phyloP scores from a whole-genome alignment of 2,329 filamentous ascomycete species.

The Alternaria viburni region DNA sequence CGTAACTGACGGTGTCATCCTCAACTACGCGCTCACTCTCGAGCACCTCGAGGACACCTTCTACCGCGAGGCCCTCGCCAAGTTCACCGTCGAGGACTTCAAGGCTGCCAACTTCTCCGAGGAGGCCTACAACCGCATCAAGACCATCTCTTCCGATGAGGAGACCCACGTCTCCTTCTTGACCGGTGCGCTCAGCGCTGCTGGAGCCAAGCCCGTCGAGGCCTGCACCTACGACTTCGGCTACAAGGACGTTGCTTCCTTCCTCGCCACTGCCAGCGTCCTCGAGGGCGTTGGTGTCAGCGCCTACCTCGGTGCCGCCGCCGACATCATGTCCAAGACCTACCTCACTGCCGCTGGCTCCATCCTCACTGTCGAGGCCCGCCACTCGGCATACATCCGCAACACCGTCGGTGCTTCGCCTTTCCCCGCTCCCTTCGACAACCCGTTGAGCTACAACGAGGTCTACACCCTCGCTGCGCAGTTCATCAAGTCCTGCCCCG shows the following conservation, averaged over 20 bases:
- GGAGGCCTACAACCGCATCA: conserved; percentile 64
- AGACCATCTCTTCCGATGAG: conserved; percentile 65
- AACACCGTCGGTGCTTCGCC: conserved; percentile 56
- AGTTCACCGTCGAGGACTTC: conserved; percentile 54
- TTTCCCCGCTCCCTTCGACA: conserved; percentile 66
- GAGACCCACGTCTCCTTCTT: conserved; percentile 65
- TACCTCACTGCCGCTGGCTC: conserved; percentile 68
- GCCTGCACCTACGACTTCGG: conserved; percentile 65
- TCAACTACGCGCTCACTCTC: conserved; percentile 54
- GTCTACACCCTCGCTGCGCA: conserved; percentile 69
- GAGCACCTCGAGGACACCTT: conserved; percentile 65
- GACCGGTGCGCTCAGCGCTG: conserved; percentile 50
- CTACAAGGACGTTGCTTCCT: conserved; percentile 55
- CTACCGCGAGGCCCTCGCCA: conserved; percentile 65
- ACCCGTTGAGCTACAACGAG: conserved; percentile 63
- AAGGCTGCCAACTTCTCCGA: conserved; percentile 42
- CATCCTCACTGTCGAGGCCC: conserved; percentile 69
- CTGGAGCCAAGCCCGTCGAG: conserved; percentile 59
- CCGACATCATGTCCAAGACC: conserved; percentile 61
- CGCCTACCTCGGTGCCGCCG: conserved; percentile 68
- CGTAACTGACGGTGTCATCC: conserved; percentile 39
- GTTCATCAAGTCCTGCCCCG: conserved; percentile 66
- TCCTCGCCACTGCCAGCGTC: conserved; percentile 60
- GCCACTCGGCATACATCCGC: conserved; percentile 69
- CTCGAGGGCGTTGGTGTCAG: conserved; percentile 64